Conservation (phyloP, 2,329 filamentous ascomycete species). For the Colletotrichum higginsianum region DNA sequence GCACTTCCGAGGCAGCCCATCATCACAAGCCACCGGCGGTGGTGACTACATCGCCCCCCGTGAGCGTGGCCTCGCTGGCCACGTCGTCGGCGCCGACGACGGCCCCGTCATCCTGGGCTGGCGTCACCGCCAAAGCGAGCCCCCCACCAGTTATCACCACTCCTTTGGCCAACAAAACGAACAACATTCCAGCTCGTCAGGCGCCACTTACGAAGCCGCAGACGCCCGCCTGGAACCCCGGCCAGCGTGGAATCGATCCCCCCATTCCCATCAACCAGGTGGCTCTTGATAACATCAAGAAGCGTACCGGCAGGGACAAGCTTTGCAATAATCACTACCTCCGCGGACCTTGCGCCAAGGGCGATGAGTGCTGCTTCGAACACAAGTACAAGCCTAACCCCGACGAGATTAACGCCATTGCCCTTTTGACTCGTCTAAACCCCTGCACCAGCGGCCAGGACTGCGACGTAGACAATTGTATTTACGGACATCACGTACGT, state of each 20-base stretch:
- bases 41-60: conserved; percentile 45
- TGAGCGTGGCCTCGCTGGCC: conserved; percentile 45
- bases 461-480: conserved; percentile 71
- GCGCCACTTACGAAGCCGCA: conserved; percentile 43
- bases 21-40: conserved; percentile 36
- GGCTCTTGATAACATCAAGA: conserved; percentile 69
- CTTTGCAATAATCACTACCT: conserved; percentile 76
- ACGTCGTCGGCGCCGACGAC: conserved; percentile 44
- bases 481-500: conserved; percentile 75
- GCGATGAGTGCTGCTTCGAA: conserved; percentile 69
- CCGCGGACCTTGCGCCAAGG: conserved; percentile 69
- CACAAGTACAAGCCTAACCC: conserved; percentile 68
- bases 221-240: conserved; percentile 65
- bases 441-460: conserved; percentile 71
- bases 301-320: conserved; percentile 68
- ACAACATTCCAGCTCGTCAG: conserved; percentile 40
- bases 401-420: conserved; percentile 71
- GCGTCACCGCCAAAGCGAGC: conserved; percentile 57
- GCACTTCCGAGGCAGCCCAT: conserved; percentile 31
- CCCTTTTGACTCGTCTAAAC: conserved; percentile 69
- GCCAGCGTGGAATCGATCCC: conserved; percentile 68
- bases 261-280: conserved; percentile 62
- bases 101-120: conserved; percentile 56
- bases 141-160: conserved; percentile 61
- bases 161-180: conserved; percentile 55